These are phyloP conservation scores for Kwoniella dendrophila DNA, from an alignment of 768 basidiomycete species.

Conservation along the genomic window DNA sequence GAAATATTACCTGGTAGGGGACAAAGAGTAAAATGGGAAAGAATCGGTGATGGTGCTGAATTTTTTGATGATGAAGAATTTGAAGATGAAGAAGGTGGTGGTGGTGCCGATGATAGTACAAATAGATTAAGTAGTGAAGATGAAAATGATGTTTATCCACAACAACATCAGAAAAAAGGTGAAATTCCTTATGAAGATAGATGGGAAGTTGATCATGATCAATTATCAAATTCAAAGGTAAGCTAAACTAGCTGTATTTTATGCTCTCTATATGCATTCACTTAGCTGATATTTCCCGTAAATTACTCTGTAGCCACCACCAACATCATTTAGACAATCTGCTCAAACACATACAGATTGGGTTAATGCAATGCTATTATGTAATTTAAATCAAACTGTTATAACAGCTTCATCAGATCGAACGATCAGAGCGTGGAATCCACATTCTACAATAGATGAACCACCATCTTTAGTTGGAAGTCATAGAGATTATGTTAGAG, in stretches of 20 bases:
- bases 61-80: constrained; percentile 74
- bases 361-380: constrained; percentile 91
- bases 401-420: constrained; percentile 95
- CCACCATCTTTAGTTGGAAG: constrained; percentile 36
- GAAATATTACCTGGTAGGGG: constrained; percentile 46
- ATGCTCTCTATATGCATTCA: background rate
- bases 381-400: constrained; percentile 89
- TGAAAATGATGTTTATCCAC: constrained; percentile 32
- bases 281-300: constrained; percentile 43
- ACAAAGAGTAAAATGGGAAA: constrained; percentile 53
- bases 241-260: constrained; percentile 48
- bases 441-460: constrained; percentile 66
- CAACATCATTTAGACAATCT: constrained; percentile 73
- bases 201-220: constrained; percentile 75
- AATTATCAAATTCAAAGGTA: constrained; percentile 57
- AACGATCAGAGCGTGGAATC: constrained; percentile 89
- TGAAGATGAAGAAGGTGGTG: constrained; percentile 65
- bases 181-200: constrained; percentile 67
- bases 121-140: constrained; percentile 55
- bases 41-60: constrained; percentile 82
- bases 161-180: constrained; percentile 57
- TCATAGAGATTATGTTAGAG: constrained; percentile 55
- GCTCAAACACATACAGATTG: constrained; percentile 90
- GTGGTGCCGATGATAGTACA: no score
- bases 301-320: constrained; percentile 52